These are phyloP conservation scores for Letharia lupina DNA, from an alignment of 495 filamentous ascomycete species.

Conservation along the genomic window DNA sequence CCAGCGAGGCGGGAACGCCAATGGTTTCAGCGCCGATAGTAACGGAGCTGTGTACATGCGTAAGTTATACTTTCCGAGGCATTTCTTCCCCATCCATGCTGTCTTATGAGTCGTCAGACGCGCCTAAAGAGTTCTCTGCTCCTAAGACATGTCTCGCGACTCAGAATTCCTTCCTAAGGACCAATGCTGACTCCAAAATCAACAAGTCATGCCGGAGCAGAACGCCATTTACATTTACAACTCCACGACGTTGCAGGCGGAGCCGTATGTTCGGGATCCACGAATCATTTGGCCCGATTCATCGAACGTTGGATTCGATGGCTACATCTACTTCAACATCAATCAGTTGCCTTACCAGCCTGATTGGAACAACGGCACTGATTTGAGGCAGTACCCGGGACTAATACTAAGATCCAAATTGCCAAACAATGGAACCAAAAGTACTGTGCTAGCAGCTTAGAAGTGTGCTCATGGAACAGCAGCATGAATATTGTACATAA, in stretches of 20 bases:
- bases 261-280: conserved; percentile 33
- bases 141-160: no score
- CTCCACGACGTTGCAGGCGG: conserved; percentile 27
- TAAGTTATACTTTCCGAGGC: no score
- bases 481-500: background rate
- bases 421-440: conserved; percentile 27
- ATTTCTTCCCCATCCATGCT: no score
- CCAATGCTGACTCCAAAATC: no score
- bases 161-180: no score
- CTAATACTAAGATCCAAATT: conserved; percentile 27
- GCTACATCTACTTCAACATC: conserved; percentile 37
- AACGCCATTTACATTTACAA: conserved; percentile 36
- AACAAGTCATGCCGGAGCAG: conserved; percentile 29
- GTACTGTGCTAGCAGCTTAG: conserved; percentile 16
- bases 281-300: conserved; percentile 37
- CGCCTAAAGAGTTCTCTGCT: no score
- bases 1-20: conserved; percentile 33
- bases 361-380: conserved; percentile 30
- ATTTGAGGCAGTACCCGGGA: conserved; percentile 27
- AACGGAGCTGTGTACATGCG: conserved; percentile 34
- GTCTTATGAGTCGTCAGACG: no score
- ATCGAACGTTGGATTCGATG: conserved; percentile 31
- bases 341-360: conserved; percentile 37
- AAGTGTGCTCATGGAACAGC: background rate
- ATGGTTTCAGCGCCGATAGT: conserved; percentile 33